Conservation (phyloP, 164 flowering plant species). For the Stephania japonica region DNA sequence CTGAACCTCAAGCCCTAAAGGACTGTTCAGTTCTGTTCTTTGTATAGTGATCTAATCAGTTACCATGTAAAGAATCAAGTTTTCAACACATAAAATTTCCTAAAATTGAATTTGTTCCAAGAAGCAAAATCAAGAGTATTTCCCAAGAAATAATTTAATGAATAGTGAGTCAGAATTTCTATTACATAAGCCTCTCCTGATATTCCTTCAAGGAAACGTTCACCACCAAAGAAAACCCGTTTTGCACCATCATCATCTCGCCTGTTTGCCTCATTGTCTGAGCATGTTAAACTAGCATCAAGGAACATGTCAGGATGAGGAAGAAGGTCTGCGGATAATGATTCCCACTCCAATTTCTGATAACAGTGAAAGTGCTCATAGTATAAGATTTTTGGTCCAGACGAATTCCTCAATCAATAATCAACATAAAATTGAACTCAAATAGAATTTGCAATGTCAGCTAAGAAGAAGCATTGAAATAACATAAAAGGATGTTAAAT, state of each 20-base stretch:
- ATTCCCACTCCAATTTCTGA: conserved; percentile 98
- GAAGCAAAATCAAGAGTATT: not conserved
- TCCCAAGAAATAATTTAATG: conserved; percentile 11
- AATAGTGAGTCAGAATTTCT: conserved; percentile 8
- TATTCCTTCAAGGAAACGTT: conserved; percentile 90
- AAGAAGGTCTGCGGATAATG: conserved; percentile 81
- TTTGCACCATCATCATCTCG: conserved; percentile 98
- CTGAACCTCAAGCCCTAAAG: conserved; percentile 94
- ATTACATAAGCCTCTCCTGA: conserved; percentile 94
- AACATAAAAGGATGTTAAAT: not conserved
- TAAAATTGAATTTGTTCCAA: not conserved
- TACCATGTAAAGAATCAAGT: not conserved
- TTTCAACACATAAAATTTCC: not conserved
- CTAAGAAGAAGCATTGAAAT: not conserved
- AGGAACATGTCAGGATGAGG: conserved; percentile 99
- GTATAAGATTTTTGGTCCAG: not conserved
- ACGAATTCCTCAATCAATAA: not conserved
- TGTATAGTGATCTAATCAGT: conserved; percentile 76
- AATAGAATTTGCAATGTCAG: not conserved
- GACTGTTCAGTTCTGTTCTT: conserved; percentile 77
- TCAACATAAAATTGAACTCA: not conserved
- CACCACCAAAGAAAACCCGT: conserved; percentile 92
- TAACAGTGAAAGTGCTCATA: conserved; percentile 13
- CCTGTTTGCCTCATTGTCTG: conserved; percentile 44
- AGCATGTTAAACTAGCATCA: conserved; percentile 50